Percentiles rank a stretch among this genome's conserved stretches.
These are phyloP conservation scores for Eucalyptus dawsonii DNA, from an alignment of 345 rosid genomes.

Conservation along the genomic window DNA sequence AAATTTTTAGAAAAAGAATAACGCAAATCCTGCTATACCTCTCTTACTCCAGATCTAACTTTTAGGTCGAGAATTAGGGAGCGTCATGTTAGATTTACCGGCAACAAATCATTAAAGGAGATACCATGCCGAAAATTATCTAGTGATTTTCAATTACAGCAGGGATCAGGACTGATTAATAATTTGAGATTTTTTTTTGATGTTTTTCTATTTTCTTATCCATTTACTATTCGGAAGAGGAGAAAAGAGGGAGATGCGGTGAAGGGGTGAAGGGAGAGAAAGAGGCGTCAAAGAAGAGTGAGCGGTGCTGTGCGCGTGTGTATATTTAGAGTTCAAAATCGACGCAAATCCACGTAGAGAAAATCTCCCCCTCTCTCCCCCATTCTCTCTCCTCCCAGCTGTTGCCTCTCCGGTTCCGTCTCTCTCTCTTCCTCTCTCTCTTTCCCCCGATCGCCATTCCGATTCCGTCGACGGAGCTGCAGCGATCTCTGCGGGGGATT, in stretches of 20 bases:
- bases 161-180: not conserved
- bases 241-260: not conserved
- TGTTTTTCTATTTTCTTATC: not conserved
- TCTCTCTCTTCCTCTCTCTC: not conserved
- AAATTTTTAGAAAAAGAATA: too few relatives aligned
- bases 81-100: not conserved
- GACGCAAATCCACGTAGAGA: not conserved
- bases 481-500: not conserved
- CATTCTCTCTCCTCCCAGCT: not conserved
- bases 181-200: not conserved
- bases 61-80: not conserved
- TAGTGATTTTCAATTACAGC: not conserved
- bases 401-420: not conserved
- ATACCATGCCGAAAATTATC: not conserved
- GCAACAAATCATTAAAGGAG: not conserved
- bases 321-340: not conserved
- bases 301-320: not conserved
- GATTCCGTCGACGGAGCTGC: not conserved
- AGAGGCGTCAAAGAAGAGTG: too few relatives aligned
- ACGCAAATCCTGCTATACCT: accelerated
- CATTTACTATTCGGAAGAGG: not conserved
- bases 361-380: not conserved
- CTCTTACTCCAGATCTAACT: not conserved
- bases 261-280: not conserved
- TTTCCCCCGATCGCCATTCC: not conserved